Conservation (phyloP, 1,139 yeast genomes). For the Geotrichum cucujoidarum region DNA sequence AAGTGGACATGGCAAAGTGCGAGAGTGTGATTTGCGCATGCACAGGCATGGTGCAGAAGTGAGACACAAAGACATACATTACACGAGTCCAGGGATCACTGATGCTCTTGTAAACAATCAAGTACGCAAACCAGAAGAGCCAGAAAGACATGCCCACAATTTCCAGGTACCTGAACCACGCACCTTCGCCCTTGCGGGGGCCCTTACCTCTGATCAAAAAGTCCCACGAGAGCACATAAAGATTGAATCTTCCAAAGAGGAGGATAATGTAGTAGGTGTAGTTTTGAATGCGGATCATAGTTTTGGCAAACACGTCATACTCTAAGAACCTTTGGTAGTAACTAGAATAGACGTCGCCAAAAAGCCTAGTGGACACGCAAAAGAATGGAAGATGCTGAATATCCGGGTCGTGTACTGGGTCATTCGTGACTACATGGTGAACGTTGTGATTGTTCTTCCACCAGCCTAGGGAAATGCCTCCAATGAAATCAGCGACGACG, state of each 20-base stretch:
- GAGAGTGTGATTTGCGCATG: conserved; percentile 88
- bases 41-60: conserved; percentile 77
- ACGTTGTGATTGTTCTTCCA: conserved; percentile 93
- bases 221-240: conserved; percentile 76
- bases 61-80: conserved; percentile 64
- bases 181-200: conserved; percentile 75
- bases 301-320: conserved; percentile 62
- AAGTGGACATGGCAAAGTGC: conserved; percentile 91
- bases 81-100: conserved; percentile 51
- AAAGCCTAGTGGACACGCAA: conserved; percentile 71
- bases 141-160: conserved; percentile 62
- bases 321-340: conserved; percentile 64
- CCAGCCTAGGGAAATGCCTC: conserved; percentile 91
- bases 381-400: conserved; percentile 90
- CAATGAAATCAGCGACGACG: conserved; percentile 67
- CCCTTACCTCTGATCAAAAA: conserved; percentile 69
- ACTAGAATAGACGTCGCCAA: conserved; percentile 68
- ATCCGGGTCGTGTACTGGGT: conserved; percentile 91
- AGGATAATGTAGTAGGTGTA: conserved; percentile 73
- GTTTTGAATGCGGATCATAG: conserved; percentile 58
- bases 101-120: conserved; percentile 49
- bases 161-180: conserved; percentile 81
- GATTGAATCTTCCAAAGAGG: conserved; percentile 78
- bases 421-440: conserved; percentile 82
- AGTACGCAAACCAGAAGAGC: conserved; percentile 75